Evolutionary conservation across 2,329 filamentous ascomycete species (phyloP), one percentile per base, ranked within the genome.

Genomic region (Aspergillus ibericus): DNA sequence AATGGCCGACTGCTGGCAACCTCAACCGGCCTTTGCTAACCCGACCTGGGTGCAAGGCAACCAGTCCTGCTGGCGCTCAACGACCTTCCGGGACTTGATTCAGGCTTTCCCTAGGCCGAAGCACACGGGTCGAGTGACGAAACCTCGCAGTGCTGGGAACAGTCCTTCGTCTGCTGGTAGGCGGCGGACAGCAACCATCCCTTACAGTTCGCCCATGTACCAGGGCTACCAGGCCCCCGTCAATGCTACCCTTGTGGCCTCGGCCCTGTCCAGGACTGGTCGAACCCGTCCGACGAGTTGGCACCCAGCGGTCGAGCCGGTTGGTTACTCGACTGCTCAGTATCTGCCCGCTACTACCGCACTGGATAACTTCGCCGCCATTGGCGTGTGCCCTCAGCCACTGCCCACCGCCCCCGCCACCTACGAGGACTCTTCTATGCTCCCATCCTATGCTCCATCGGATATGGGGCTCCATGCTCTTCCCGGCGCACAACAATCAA

Each of bases 271-370:
- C 66, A 59, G 55, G 15, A 40, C 49, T 50, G 72, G 76, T 68
- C 74, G 80, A 38, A 75, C 76, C 53, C 83, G 89, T 42, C 89
- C 89, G 5, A 79, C 90, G 47, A 92, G 89, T 79, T 92, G 90
- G 90, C 90, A 92, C 71, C 88, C 89, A 2, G 83, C 84, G 20
- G 58, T 73, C 74, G 57, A 69, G 69, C 32, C 68, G 68, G 54
- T 71, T 71, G 68, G 65, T 4, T 67, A 70, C 55, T 62, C 67
- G 2, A 63, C 64, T 22, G 61, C 69, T 9, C 62, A 66, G 48
- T 67, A 65, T 51, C 52, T 61, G 25, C 60, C 68, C 5, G 51
- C 65, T 10, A 63, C 27, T 18, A 61, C 63, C 47, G 50, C 60
- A 18, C 46, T 64, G 38, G 61, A 67, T 18, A 67, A 59, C 22